Evolutionary conservation across 208 protist genomes (phyloP).

Genomic region (Trypanosomatidae sp.): DNA sequence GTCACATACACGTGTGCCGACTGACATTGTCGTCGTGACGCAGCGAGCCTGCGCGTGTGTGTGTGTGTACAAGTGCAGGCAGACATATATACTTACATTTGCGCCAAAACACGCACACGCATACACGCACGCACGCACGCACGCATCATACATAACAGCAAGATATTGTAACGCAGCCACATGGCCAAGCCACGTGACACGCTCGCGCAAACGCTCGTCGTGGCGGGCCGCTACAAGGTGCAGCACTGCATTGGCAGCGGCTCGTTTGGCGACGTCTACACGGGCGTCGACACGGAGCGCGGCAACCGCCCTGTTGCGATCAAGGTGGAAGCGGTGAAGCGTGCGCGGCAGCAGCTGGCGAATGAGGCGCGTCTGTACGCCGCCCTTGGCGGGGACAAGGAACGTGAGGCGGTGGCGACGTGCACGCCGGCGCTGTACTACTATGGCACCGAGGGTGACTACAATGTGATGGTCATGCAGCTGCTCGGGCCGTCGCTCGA

Average conservation of each 20-base stretch:
- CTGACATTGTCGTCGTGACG: too few relatives aligned
- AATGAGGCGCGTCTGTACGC: conserved; percentile 62
- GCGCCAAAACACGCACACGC: too few relatives aligned
- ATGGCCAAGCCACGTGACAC: too few relatives aligned
- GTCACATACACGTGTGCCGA: too few relatives aligned
- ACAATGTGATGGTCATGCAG: conserved; percentile 86
- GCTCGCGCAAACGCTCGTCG: too few relatives aligned
- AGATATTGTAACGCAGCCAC: too few relatives aligned
- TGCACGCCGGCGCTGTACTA: conserved; percentile 63
- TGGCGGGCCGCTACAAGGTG: not conserved
- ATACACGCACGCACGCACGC: too few relatives aligned
- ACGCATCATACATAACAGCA: too few relatives aligned
- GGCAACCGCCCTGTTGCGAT: conserved; percentile 68
- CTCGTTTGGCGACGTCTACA: conserved; percentile 80
- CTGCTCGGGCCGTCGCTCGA: conserved; percentile 76
- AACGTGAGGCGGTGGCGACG: conserved; percentile 28
- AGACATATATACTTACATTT: too few relatives aligned
- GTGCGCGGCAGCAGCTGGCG: conserved; percentile 59
- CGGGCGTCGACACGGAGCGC: conserved; percentile 54
- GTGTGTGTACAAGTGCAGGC: too few relatives aligned
- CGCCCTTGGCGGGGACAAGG: conserved; percentile 25
- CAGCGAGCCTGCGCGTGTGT: too few relatives aligned
- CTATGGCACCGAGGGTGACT: conserved; percentile 73
- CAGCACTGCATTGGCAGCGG: conserved; percentile 89
- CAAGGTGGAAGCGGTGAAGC: conserved; percentile 66